Evolutionary conservation across 345 rosid genomes (phyloP).

Genomic region (Populus pruinosa): DNA sequence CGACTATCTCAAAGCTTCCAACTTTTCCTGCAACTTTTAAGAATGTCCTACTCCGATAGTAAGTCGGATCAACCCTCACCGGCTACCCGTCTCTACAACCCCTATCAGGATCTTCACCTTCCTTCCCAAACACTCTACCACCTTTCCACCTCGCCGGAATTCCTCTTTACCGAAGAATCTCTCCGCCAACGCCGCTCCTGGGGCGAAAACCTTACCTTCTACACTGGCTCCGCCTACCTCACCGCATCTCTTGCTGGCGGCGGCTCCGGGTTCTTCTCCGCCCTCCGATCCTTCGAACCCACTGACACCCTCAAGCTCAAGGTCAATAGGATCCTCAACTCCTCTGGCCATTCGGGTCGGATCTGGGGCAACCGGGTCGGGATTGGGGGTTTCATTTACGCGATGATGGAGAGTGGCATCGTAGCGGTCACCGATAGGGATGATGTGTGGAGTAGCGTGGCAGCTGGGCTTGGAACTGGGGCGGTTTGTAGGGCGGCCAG

Average conservation of each 20-base stretch:
- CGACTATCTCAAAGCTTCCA: neutral
- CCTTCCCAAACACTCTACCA: slow-evolving; percentile 65
- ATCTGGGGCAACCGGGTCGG: slow-evolving; percentile 82
- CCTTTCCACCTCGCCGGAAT: slow-evolving; percentile 91
- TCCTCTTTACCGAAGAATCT: slow-evolving; percentile 84
- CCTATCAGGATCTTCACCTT: slow-evolving; percentile 64
- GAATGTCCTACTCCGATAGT: slow-evolving; percentile 35
- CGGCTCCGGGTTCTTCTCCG: slow-evolving; percentile 47
- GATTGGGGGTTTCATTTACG: slow-evolving; percentile 69
- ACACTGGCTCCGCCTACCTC: slow-evolving; percentile 81
- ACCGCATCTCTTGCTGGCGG: slow-evolving; percentile 67
- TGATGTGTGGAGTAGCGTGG: slow-evolving; percentile 87
- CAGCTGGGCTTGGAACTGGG: slow-evolving; percentile 88
- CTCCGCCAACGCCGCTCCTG: slow-evolving; percentile 88
- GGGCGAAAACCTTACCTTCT: slow-evolving; percentile 96
- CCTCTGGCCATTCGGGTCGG: slow-evolving; percentile 74
- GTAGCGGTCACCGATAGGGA: slow-evolving; percentile 63
- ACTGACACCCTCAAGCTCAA: slow-evolving; percentile 82
- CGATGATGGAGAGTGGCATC: slow-evolving; percentile 72
- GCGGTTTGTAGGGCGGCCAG: slow-evolving; percentile 85
- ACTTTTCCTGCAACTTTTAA: neutral
- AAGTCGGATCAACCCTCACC: slow-evolving; percentile 33
- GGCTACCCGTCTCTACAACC: slow-evolving; percentile 71
- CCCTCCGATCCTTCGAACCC: slow-evolving; percentile 58
- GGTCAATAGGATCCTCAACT: slow-evolving; percentile 68